phyloP scores from a whole-genome alignment of 768 basidiomycete genomes.

The Mycena pura region DNA sequence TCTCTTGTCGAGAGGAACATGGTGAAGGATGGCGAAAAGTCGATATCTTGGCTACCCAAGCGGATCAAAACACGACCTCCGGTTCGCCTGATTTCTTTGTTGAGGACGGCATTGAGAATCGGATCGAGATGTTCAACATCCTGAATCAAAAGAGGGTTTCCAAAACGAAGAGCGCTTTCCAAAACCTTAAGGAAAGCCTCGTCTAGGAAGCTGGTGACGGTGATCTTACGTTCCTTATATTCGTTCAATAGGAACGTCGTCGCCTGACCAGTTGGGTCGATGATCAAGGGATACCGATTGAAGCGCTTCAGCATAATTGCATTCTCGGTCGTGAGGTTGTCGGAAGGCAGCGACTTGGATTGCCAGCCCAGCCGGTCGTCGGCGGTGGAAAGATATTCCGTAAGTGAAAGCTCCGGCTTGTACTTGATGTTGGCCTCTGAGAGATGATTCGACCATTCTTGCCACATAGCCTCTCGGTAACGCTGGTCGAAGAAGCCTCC shows the following conservation, averaged over 20 bases:
- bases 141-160: slow-evolving; percentile 95
- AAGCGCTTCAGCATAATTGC: slow-evolving; percentile 99
- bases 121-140: slow-evolving; percentile 98
- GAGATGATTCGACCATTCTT: slow-evolving; percentile 91
- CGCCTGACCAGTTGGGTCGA: slow-evolving; percentile 98
- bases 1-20: slow-evolving; percentile 99
- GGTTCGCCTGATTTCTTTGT: slow-evolving; percentile 94
- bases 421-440: slow-evolving; percentile 89
- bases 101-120: slow-evolving; percentile 95
- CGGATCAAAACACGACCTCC: slow-evolving; percentile 98
- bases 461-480: slow-evolving; percentile 97
- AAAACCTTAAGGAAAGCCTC: slow-evolving; percentile 98
- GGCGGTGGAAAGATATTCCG: slow-evolving; percentile 96
- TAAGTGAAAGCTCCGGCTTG: slow-evolving; percentile 90
- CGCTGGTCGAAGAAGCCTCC: slow-evolving; percentile 99
- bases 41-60: slow-evolving; percentile 96
- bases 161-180: slow-evolving; percentile 98
- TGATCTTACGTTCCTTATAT: slow-evolving; percentile 95
- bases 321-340: slow-evolving; percentile 96
- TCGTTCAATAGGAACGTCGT: slow-evolving; percentile 93
- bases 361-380: slow-evolving; percentile 97
- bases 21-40: slow-evolving; percentile 99
- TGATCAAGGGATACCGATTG: slow-evolving; percentile 96
- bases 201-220: slow-evolving; percentile 97
- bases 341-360: slow-evolving; percentile 92